Base-by-base conservation (phyloP, 768 basidiomycete species). In the Termitomyces sp. region DNA sequence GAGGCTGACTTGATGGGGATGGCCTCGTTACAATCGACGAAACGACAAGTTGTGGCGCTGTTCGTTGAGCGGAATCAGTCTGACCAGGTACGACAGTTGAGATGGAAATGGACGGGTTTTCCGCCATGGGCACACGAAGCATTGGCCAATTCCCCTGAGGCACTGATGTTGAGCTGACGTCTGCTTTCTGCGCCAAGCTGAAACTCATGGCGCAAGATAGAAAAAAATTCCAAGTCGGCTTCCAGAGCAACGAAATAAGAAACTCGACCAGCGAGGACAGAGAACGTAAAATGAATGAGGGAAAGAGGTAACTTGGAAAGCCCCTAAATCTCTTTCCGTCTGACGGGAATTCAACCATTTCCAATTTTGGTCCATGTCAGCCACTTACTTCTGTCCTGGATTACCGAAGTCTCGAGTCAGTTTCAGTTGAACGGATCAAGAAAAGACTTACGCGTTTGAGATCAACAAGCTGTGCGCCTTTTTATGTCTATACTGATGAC, bases 191-290 rank as follows among this genome's bases (percentile, higher is more conserved):
- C 24, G 26, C 13, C 43, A 22, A 22, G 40, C 32, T 57, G 40
- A 49, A 18, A 40, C 32, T 44, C 60, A 63, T 59, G 26, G 14
- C 11, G 20, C 41, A 26, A 32, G 35, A 20, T 40, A 5, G 45
- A 47, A 59, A 44, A n/a, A 26, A 47, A 52, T 50, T 18, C 52
- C 11, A 54, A 47, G 52, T 18, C 22, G 32, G 57, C 62, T 63
- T 41, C 62, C 62, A 61, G 62, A 61, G 60, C 62, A 24, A 41
- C 14, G 54, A 47, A 61, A 35, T 20, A 55, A 55, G 28, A 61
- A 59, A 28, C 59, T 65, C 63, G 65, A n/a, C 65, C 65, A 26
- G 65, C 65, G 61, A 65, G 63, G 40, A 48, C 43, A 56, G 35
- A 56, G 38, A 44, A 57, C 20, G 44, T 38, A 43, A 26, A 54